Percentiles rank a stretch among this genome's conserved stretches.
phyloP scores from a whole-genome alignment of 2,329 filamentous ascomycete genomes.

The Erysiphe neolycopersici region DNA sequence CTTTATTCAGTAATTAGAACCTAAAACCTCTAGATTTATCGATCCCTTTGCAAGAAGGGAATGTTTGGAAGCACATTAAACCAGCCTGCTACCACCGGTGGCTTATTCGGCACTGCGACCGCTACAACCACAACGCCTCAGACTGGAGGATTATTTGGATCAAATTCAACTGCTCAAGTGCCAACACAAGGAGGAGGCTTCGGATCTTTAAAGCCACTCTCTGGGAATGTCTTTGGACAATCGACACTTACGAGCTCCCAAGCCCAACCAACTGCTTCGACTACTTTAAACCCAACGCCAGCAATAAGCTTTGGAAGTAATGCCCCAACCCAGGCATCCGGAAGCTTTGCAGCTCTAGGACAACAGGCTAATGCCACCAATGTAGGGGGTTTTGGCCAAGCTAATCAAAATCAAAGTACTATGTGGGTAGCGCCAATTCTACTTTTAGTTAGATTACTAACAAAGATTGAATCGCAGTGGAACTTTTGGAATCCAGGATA shows the following conservation, averaged over 20 bases:
- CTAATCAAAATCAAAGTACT: slow-evolving; percentile 7
- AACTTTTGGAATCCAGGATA: slow-evolving; percentile 7
- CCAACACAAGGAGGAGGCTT: neutral
- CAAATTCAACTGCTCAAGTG: slow-evolving; percentile 1
- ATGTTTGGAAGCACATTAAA: neutral
- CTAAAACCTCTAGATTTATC: too few relatives aligned
- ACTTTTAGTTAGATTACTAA: neutral
- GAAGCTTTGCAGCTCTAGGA: slow-evolving; percentile 3
- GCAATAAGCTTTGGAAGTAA: slow-evolving; percentile 6
- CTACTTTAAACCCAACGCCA: slow-evolving; percentile 2
- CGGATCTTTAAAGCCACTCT: neutral
- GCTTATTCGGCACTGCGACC: slow-evolving; percentile 11
- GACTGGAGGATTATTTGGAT: slow-evolving; percentile 6
- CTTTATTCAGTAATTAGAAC: too few relatives aligned
- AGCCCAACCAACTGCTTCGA: slow-evolving; percentile 1
- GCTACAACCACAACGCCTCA: slow-evolving; percentile 4
- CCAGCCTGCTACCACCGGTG: slow-evolving; percentile 7
- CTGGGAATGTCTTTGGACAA: slow-evolving; percentile 11
- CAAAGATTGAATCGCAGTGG: slow-evolving; percentile 5
- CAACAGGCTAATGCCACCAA: slow-evolving; percentile 8
- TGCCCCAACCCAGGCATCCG: slow-evolving; percentile 3
- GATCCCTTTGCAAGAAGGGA: neutral
- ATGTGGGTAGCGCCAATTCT: neutral
- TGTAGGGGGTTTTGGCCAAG: slow-evolving; percentile 3
- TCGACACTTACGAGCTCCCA: slow-evolving; percentile 1